A percentile compares a stretch with the other conserved stretches of the same genome.
Evolutionary conservation across 2,329 filamentous ascomycete species (phyloP).

Genomic region (Arthrobotrys sinensis): DNA sequence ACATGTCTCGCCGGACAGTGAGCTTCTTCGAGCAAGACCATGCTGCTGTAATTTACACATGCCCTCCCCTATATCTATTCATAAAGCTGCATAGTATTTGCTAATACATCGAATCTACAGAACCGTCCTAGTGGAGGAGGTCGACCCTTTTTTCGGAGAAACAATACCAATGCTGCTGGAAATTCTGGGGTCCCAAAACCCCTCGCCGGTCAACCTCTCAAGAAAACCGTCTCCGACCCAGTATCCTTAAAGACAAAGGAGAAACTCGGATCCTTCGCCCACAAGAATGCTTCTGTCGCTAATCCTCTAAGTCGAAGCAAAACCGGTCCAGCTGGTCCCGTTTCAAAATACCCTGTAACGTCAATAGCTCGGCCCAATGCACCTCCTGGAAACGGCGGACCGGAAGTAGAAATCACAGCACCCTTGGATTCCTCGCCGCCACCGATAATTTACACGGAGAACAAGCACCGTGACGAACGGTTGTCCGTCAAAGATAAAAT

Average conservation of each 20-base stretch:
- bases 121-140: constrained; percentile 40
- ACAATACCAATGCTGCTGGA: constrained; percentile 47
- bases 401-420: constrained; percentile 15
- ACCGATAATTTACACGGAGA: constrained; percentile 30
- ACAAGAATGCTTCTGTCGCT: constrained; percentile 29
- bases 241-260: constrained; percentile 44
- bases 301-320: background rate
- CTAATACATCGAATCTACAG: constrained; percentile 20
- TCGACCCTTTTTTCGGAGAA: constrained; percentile 25
- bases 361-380: constrained; percentile 5
- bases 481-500: constrained; percentile 9
- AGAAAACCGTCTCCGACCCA: constrained; percentile 54
- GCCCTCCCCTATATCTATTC: background rate
- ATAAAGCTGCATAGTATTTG: background rate
- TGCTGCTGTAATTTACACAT: constrained; percentile 31
- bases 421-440: constrained; percentile 47
- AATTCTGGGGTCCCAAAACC: constrained; percentile 50
- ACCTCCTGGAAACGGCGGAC: background rate
- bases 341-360: constrained; percentile 16
- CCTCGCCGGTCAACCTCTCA: constrained; percentile 58
- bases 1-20: constrained; percentile 43
- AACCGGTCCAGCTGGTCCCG: background rate
- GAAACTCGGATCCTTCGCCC: constrained; percentile 37
- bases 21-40: constrained; percentile 59
- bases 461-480: background rate